A percentile compares a stretch with the other conserved stretches of the same genome.
Evolutionary conservation across 371 early-diverging fungal species (phyloP).

Genomic region (Mucor racemosus): DNA sequence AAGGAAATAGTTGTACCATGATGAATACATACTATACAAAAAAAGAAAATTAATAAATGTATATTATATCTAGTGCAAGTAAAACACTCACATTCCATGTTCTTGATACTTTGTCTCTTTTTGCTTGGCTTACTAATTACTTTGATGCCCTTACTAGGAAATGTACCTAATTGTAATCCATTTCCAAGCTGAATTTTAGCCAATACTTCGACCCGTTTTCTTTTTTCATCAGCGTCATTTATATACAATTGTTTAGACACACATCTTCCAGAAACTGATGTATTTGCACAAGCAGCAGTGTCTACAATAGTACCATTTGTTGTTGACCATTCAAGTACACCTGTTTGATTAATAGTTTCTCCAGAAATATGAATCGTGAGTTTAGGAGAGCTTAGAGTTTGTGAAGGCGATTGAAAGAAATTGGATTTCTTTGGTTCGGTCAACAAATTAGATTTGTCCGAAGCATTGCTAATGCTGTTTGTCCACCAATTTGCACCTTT

Average conservation of each 20-base stretch:
- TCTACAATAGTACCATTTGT: slow-evolving; percentile 58
- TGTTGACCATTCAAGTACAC: slow-evolving; percentile 54
- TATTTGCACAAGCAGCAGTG: slow-evolving; percentile 33
- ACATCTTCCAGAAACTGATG: slow-evolving; percentile 44
- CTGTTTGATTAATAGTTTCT: slow-evolving; percentile 46
- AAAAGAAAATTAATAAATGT: slow-evolving; percentile 62
- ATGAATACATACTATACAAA: slow-evolving; percentile 74
- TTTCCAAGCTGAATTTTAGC: slow-evolving; percentile 72
- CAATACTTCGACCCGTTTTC: slow-evolving; percentile 75
- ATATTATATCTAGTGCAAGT: background rate
- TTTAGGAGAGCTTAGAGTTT: slow-evolving; percentile 37
- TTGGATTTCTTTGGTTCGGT: slow-evolving; percentile 21
- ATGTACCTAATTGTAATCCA: slow-evolving; percentile 65
- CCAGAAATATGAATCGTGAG: slow-evolving; percentile 49
- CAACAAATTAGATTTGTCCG: slow-evolving; percentile 21
- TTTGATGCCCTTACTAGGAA: slow-evolving; percentile 78
- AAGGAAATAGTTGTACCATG: slow-evolving; percentile 82
- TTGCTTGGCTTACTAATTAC: slow-evolving; percentile 88
- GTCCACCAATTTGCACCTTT: slow-evolving; percentile 62
- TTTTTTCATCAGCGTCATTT: slow-evolving; percentile 83
- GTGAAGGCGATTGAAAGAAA: background rate
- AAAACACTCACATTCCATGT: slow-evolving; percentile 70
- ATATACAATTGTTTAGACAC: slow-evolving; percentile 85
- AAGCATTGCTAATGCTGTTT: background rate
- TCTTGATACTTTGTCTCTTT: slow-evolving; percentile 84